Conservation (phyloP, 1,139 yeast genomes). For the Candida pseudoviswanathii region DNA sequence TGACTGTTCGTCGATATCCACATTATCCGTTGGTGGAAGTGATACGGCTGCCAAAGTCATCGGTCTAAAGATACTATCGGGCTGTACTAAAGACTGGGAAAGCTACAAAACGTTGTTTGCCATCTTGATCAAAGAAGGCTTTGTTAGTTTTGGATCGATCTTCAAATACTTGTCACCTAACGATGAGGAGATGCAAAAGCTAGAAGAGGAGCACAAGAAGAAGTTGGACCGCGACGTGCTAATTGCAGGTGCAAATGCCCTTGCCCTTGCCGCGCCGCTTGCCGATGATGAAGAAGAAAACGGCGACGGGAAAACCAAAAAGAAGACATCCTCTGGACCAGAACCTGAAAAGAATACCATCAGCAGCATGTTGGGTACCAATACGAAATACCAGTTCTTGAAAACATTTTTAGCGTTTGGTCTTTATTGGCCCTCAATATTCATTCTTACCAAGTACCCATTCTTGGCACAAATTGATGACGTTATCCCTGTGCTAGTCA, state of each 20-base stretch:
- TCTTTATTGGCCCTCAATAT: constrained; percentile 63
- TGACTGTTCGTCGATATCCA: constrained; percentile 32
- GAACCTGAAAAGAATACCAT: constrained; percentile 14
- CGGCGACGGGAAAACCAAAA: constrained; percentile 19
- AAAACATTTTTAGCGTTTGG: constrained; percentile 63
- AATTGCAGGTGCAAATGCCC: constrained; percentile 72
- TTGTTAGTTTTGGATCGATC: constrained; percentile 64
- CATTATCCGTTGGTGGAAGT: constrained; percentile 64
- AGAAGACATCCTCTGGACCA: constrained; percentile 13
- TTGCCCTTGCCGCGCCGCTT: constrained; percentile 87
- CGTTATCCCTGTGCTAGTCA: constrained; percentile 52
- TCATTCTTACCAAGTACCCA: constrained; percentile 64
- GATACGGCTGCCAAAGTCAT: constrained; percentile 60
- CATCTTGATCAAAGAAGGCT: constrained; percentile 67
- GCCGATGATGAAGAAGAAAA: constrained; percentile 57
- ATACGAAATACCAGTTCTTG: constrained; percentile 43
- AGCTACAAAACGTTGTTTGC: constrained; percentile 49
- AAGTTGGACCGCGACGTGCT: constrained; percentile 63
- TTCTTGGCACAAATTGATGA: constrained; percentile 59
- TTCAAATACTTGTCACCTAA: constrained; percentile 58
- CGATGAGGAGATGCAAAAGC: constrained; percentile 39
- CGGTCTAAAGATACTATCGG: constrained; percentile 52
- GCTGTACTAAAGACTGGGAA: constrained; percentile 36
- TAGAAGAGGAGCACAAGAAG: constrained; percentile 50
- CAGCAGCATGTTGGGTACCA: constrained; percentile 19